Conservation (phyloP, 768 basidiomycete species). For the Paxillus ammoniavirescens region DNA sequence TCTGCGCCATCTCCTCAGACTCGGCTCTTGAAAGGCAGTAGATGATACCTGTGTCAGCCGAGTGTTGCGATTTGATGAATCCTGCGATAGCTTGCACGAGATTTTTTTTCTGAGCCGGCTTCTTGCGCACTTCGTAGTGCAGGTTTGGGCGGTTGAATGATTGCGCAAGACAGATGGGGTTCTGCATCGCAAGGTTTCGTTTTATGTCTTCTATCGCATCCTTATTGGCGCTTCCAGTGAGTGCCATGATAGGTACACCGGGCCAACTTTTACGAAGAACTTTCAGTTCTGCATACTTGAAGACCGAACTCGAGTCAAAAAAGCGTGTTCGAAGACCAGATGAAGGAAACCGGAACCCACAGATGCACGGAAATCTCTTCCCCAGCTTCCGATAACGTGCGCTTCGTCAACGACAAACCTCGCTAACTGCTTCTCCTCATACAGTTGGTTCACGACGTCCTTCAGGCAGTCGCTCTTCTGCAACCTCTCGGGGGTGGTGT, state of each 20-base stretch:
- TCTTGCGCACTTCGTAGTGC: slow-evolving; percentile 62
- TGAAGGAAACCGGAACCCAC: slow-evolving; percentile 40
- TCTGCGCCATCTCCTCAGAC: slow-evolving; percentile 79
- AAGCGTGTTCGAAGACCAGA: neutral
- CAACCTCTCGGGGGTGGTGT: slow-evolving; percentile 91
- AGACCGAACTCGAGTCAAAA: slow-evolving; percentile 8
- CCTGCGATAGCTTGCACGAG: slow-evolving; percentile 60
- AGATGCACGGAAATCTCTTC: slow-evolving; percentile 86
- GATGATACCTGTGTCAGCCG: slow-evolving; percentile 72
- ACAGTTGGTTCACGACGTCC: slow-evolving; percentile 54
- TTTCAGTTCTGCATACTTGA: slow-evolving; percentile 67
- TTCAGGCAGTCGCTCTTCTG: slow-evolving; percentile 57
- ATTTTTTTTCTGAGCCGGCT: slow-evolving; percentile 41
- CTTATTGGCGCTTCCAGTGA: slow-evolving; percentile 91
- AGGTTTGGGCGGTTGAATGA: slow-evolving; percentile 97
- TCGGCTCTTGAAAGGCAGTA: slow-evolving; percentile 72
- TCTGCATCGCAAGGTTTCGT: slow-evolving; percentile 58
- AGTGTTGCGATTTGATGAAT: slow-evolving; percentile 62
- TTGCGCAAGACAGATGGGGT: slow-evolving; percentile 59
- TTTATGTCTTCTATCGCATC: slow-evolving; percentile 80
- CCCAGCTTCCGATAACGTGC: slow-evolving; percentile 94
- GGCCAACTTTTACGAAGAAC: slow-evolving; percentile 74
- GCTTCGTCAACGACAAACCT: slow-evolving; percentile 97
- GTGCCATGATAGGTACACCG: slow-evolving; percentile 86
- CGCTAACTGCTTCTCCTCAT: slow-evolving; percentile 59